A percentile compares a stretch with the other conserved stretches of the same genome.
Conservation (phyloP, 1,284 basidiomycete species). For the Afroboletus lepidellus region DNA sequence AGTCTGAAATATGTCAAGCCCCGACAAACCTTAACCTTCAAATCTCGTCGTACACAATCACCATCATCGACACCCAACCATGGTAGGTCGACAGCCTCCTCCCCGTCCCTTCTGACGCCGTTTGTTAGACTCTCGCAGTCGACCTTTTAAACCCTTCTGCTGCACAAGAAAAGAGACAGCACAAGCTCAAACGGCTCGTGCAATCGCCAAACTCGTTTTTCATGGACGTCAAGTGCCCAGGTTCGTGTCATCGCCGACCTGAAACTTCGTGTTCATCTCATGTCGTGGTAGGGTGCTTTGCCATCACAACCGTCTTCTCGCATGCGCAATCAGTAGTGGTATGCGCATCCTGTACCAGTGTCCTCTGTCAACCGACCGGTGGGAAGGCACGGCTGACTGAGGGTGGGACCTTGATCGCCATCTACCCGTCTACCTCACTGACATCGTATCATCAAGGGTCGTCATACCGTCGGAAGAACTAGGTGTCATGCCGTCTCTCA, state of each 20-base stretch:
- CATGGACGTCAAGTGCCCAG: constrained; percentile 99
- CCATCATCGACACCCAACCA: constrained; percentile 20
- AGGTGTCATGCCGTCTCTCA: constrained; percentile 30
- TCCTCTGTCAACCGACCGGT: constrained; percentile 98
- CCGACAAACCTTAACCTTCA: constrained; percentile 27
- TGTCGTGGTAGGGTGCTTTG: constrained; percentile 73
- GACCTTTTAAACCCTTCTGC: constrained; percentile 97
- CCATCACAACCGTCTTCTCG: constrained; percentile 94
- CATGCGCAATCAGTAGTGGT: constrained; percentile 93
- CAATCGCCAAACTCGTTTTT: constrained; percentile 98
- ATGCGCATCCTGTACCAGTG: constrained; percentile 91
- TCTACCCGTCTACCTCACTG: neutral
- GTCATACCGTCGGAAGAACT: constrained; percentile 87
- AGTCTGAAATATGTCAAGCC: constrained; percentile 20
- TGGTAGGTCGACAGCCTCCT: constrained; percentile 13
- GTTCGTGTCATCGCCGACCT: constrained; percentile 41
- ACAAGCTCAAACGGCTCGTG: constrained; percentile 99
- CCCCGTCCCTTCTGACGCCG: constrained; percentile 8
- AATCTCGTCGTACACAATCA: constrained; percentile 23
- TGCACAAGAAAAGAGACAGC: constrained; percentile 84
- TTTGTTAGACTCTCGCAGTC: constrained; percentile 86
- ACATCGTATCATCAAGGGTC: constrained; percentile 51
- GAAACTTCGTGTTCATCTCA: neutral
- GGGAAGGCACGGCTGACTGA: constrained; percentile 98
- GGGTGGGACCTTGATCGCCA: constrained; percentile 58